Evolutionary conservation across 2,329 filamentous ascomycete species (phyloP), one percentile per base, ranked within the genome.

Genomic region (Cephalotrichum gorgonifer): DNA sequence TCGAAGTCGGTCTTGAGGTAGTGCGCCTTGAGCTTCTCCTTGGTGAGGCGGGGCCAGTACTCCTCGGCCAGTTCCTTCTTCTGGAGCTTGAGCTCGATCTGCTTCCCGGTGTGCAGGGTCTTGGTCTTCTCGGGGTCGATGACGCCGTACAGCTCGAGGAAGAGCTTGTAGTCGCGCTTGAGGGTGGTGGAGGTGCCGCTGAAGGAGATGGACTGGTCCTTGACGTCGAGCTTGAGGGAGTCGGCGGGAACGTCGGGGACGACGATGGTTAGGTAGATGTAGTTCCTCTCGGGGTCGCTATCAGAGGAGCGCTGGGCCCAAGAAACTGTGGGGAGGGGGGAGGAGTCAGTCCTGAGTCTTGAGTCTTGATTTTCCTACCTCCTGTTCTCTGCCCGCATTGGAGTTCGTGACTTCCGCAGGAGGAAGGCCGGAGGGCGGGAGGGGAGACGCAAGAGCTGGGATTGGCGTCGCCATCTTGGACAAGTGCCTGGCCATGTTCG

Each of bases 1-100:
- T 96, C 90, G 61, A 98, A 98, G 73, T 98, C 86, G 56, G 93
- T 97, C 84, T 95, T 95, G 62, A 98, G 72, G 80, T 89, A 98
- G 73, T 97, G 93, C 49, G 87, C 73, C 76, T 88, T 95, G 78
- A 88, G 85, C 57, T 74, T 69, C 53, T 91, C 87, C 83, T 96
- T 96, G 65, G 96, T 78, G 62, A 98, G 78, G 55, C 93, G 83
- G 54, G 90, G 90, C 93, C 93, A 98, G 80, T 85, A 97, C 70
- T 93, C 88, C 62, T 88, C 81, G 71, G 89, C 87, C 56, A 93
- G 78, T 64, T 95, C 89, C 83, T 96, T 96, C 86, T 98, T 98
- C 71, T 88, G 81, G 67, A 98, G 78, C 66, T 95, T 86, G 60
- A 97, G 70, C 75, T 95, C 86, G 58, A 96, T 76, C 62, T 89